phyloP scores from a whole-genome alignment of 208 protist genomes.

The Leptomonas pyrrhocoris region DNA sequence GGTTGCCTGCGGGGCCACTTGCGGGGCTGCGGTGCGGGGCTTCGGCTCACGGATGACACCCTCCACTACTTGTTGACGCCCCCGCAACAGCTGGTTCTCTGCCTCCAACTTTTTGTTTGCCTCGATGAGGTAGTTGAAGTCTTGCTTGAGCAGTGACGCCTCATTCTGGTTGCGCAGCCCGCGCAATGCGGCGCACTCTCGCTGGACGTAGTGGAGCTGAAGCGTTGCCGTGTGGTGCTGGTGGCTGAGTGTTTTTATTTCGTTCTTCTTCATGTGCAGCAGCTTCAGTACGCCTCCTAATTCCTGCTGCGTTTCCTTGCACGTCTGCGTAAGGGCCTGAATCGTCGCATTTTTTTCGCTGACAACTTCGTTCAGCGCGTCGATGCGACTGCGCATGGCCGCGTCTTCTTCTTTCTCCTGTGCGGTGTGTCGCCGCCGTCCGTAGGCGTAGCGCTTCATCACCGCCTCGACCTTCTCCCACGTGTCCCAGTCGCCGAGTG shows the following conservation, averaged over 20 bases:
- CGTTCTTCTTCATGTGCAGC: conserved; percentile 55
- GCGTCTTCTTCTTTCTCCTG: conserved; percentile 23
- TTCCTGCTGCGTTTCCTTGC: conserved; percentile 49
- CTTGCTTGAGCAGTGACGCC: conserved; percentile 31
- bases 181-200: conserved; percentile 38
- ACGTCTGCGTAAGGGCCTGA: conserved; percentile 19
- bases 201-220: conserved; percentile 58
- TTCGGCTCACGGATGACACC: not conserved
- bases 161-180: conserved; percentile 25
- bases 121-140: conserved; percentile 69
- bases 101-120: conserved; percentile 77
- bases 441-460: conserved; percentile 78
- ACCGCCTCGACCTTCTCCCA: conserved; percentile 71
- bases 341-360: conserved; percentile 16
- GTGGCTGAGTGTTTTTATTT: conserved; percentile 47
- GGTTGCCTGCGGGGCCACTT: not conserved
- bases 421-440: conserved; percentile 30
- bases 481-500: conserved; percentile 79
- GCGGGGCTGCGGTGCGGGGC: not conserved
- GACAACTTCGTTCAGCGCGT: conserved; percentile 21
- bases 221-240: conserved; percentile 44
- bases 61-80: conserved; percentile 34
- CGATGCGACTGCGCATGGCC: conserved; percentile 45
- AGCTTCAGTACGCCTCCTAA: conserved; percentile 55
- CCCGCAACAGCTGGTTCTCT: conserved; percentile 58